phyloP scores from a whole-genome alignment of 78 protist species.

The Bigelowiella natans region DNA sequence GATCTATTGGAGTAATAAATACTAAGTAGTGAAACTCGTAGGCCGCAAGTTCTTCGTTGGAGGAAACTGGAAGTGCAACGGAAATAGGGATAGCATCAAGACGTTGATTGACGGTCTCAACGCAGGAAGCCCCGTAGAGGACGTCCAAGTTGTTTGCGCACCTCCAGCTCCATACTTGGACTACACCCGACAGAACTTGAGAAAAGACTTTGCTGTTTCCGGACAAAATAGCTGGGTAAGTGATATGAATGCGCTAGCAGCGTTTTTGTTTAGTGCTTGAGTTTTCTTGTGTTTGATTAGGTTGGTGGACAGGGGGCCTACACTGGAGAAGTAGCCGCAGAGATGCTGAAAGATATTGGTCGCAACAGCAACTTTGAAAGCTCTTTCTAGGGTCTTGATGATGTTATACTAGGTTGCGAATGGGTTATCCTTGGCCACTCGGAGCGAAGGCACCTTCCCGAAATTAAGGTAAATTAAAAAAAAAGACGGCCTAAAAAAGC shows the following conservation, averaged over 20 bases:
- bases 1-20: no score
- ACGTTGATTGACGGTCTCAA: neutral
- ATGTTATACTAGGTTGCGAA: neutral
- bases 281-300: neutral
- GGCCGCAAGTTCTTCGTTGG: conserved; percentile 5
- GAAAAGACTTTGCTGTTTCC: neutral
- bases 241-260: neutral
- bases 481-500: no score
- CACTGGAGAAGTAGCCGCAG: neutral
- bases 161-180: neutral
- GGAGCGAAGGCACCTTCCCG: conserved; percentile 82
- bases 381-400: neutral
- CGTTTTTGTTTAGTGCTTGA: neutral
- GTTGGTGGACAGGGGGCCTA: neutral
- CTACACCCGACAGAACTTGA: neutral
- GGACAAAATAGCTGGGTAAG: neutral
- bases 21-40: no score
- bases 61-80: neutral
- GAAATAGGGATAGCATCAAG: neutral
- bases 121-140: neutral
- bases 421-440: conserved; percentile 92
- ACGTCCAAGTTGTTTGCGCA: neutral
- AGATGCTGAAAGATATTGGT: neutral
- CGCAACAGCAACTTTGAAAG: neutral
- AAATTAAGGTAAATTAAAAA: neutral